phyloP scores from a whole-genome alignment of 495 filamentous ascomycete genomes.

The Penicillium parvum region DNA sequence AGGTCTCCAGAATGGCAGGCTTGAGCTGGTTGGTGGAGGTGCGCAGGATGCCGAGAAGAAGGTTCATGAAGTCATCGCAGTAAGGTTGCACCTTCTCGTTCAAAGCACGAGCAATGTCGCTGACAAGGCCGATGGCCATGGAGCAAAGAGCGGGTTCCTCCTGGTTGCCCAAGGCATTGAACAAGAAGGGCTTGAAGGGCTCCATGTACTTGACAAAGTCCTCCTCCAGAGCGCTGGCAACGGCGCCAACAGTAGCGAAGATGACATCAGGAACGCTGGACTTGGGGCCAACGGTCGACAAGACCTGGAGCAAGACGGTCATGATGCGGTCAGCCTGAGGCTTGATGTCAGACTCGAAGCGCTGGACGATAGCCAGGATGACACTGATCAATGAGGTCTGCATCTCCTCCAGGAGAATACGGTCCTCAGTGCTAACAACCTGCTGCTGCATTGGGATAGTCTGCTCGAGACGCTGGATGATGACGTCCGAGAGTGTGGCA shows the following conservation, averaged over 20 bases:
- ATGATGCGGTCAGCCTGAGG: constrained; percentile 93
- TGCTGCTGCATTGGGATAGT: constrained; percentile 89
- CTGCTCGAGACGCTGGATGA: constrained; percentile 83
- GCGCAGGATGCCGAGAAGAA: constrained; percentile 81
- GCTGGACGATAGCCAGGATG: constrained; percentile 83
- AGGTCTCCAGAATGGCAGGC: constrained; percentile 95
- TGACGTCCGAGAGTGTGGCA: constrained; percentile 73
- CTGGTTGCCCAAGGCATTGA: constrained; percentile 88
- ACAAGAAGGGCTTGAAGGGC: constrained; percentile 81
- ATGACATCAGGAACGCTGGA: constrained; percentile 92
- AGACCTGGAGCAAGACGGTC: constrained; percentile 75
- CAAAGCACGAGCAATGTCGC: constrained; percentile 88
- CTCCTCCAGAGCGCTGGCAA: constrained; percentile 83
- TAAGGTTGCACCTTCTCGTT: constrained; percentile 86
- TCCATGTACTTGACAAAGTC: constrained; percentile 98
- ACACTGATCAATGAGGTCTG: constrained; percentile 93
- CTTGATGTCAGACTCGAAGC: constrained; percentile 84
- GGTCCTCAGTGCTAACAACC: constrained; percentile 94
- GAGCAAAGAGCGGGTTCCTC: constrained; percentile 91
- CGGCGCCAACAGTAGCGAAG: constrained; percentile 81
- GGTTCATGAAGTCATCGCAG: constrained; percentile 97
- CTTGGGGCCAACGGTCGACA: constrained; percentile 73
- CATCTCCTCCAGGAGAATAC: constrained; percentile 91
- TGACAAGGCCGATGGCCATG: constrained; percentile 96
- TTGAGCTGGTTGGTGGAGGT: constrained; percentile 90